Percentiles rank a stretch among this genome's conserved stretches.
phyloP scores from a whole-genome alignment of 768 basidiomycete genomes.

The Amanita thiersii region DNA sequence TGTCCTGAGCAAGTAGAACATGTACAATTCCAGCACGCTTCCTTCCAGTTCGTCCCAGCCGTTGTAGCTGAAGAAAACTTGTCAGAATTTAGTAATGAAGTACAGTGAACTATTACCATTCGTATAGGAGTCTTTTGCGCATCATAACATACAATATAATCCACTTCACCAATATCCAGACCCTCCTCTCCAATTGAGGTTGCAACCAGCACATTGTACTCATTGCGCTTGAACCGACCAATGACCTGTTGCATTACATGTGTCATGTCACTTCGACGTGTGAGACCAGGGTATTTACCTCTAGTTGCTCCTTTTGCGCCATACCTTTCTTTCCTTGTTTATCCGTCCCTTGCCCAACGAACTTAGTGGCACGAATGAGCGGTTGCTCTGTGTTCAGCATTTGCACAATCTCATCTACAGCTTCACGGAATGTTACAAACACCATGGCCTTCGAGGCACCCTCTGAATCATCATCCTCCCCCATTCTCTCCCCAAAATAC shows the following conservation, averaged over 20 bases:
- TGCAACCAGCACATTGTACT: slow-evolving; percentile 88
- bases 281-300: slow-evolving; percentile 38
- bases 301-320: slow-evolving; percentile 85
- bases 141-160: slow-evolving; percentile 94
- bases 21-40: slow-evolving; percentile 87
- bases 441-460: slow-evolving; percentile 80
- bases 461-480: slow-evolving; percentile 26
- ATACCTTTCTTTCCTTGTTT: slow-evolving; percentile 84
- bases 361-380: slow-evolving; percentile 72
- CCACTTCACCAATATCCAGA: slow-evolving; percentile 95
- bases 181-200: slow-evolving; percentile 99
- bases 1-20: slow-evolving; percentile 81
- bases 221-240: slow-evolving; percentile 76
- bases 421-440: slow-evolving; percentile 85
- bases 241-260: too few species aligned
- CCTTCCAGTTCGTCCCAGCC: slow-evolving; percentile 91
- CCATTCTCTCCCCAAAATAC: slow-evolving; percentile 59
- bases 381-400: slow-evolving; percentile 70
- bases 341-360: slow-evolving; percentile 86
- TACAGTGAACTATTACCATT: slow-evolving; percentile 54
- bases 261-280: slow-evolving; percentile 9
- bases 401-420: slow-evolving; percentile 86
- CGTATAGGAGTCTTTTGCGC: slow-evolving; percentile 94
- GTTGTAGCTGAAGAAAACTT: slow-evolving; percentile 64
- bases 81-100: slow-evolving; percentile 6